Base-by-base conservation (phyloP, 768 basidiomycete genomes). In the Termitomyces sp. region DNA sequence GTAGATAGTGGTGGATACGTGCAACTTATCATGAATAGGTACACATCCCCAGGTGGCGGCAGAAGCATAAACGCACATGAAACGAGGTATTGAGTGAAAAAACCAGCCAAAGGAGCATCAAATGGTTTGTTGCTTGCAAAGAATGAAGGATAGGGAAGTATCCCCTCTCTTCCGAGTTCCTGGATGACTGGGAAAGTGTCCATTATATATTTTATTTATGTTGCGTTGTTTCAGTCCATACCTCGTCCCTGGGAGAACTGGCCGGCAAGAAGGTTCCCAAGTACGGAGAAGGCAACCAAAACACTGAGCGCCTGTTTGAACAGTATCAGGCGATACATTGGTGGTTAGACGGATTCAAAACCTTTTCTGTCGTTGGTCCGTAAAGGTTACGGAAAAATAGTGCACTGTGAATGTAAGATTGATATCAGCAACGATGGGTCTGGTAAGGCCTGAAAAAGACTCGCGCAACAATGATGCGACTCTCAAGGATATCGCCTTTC, bases 321-420 rank as follows among this genome's bases (percentile, higher is more conserved):
- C n/a, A 8, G 18, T 40, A 40, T 53, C 26, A 53, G 51, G 6
- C 0, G 7, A 30, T 10, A 9, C 6, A 4, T 5, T 26, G 2
- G 4, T 50, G 12, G 30, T 38, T 3, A 9, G 16, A 26, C n/a
- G 13, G 4, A n/a, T 40, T 35, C 10, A 24, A 73, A 16, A 87
- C 87, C 65, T 75, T 77, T 64, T 87, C 87, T 0, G 83, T 82
- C 0, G 75, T 69, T 0, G 78, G 73, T 0, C 88, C 89, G 66
- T 82, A 90, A 7, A 92, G 66, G 68, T 87, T 87, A 49, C 88
- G 77, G 65, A 92, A 91, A 70, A 88, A 90, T 33, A 90, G 66
- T 0, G 88, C 87, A 2, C 85, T 86, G 59, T 14, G 26, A 32
- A 22, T 28, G 33, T 20, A 20, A 26, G 49, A 47, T 16, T 32